Percentiles rank a stretch among this genome's conserved stretches.
Evolutionary conservation across 192 early-diverging fungal genomes (phyloP).

Genomic region (Rhizoclosmatium sp.): DNA sequence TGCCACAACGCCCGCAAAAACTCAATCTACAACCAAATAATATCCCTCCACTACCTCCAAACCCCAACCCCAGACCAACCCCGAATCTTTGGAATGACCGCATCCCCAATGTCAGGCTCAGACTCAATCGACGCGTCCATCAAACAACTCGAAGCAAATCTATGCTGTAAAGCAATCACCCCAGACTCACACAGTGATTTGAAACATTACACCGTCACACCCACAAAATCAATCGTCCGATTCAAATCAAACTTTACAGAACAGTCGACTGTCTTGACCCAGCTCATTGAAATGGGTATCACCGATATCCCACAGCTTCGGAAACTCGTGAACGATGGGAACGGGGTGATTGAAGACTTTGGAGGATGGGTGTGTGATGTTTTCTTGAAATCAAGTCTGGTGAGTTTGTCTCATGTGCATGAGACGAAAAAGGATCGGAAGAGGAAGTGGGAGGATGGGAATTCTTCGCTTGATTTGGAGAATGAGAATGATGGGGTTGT

Average conservation of each 20-base stretch:
- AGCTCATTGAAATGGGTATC: constrained; percentile 18
- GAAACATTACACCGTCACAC: constrained; percentile 34
- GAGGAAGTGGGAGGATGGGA: background rate
- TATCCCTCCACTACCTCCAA: constrained; percentile 82
- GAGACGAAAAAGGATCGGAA: background rate
- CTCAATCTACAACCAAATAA: constrained; percentile 81
- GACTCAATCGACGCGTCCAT: constrained; percentile 40
- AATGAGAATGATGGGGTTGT: background rate
- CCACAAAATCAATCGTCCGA: constrained; percentile 41
- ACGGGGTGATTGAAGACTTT: constrained; percentile 59
- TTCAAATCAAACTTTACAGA: constrained; percentile 28
- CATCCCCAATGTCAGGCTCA: constrained; percentile 75
- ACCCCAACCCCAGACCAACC: constrained; percentile 61
- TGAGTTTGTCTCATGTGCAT: background rate
- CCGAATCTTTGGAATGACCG: constrained; percentile 91
- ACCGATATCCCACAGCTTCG: constrained; percentile 46
- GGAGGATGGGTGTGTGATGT: constrained; percentile 84
- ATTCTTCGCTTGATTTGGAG: background rate
- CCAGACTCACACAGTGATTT: constrained; percentile 23
- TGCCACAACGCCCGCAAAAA: constrained; percentile 85
- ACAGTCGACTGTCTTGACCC: background rate
- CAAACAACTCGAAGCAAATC: constrained; percentile 50
- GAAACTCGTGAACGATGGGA: constrained; percentile 48
- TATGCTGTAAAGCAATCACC: constrained; percentile 47
- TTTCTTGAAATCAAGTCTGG: constrained; percentile 59